Conservation (phyloP, 306 rosid genomes). For the Medicago ruthenica region DNA sequence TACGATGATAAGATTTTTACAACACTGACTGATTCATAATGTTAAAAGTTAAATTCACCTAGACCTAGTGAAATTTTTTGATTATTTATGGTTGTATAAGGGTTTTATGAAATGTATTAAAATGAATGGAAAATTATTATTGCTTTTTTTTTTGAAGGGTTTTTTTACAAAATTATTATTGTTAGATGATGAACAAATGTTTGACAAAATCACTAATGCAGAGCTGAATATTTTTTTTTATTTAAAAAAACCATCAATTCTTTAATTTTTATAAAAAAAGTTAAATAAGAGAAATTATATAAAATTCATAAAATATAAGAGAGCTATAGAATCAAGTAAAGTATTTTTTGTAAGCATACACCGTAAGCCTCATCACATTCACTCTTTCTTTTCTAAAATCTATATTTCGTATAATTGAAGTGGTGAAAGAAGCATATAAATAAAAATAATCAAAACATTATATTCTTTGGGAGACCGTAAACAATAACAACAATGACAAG, state of each 20-base stretch:
- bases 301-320: not conserved
- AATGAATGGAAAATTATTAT: too few species aligned
- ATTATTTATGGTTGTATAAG: too few species aligned
- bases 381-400: not conserved
- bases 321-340: slow-evolving; percentile 13
- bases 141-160: too few species aligned
- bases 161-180: too few species aligned
- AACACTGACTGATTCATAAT: too few species aligned
- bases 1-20: too few species aligned
- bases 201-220: too few species aligned
- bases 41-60: too few species aligned
- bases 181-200: too few species aligned
- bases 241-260: not conserved
- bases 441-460: not conserved
- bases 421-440: not conserved
- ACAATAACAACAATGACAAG: not conserved
- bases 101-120: too few species aligned
- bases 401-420: not conserved
- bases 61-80: too few species aligned
- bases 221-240: not conserved
- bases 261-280: not conserved
- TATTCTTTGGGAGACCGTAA: not conserved
- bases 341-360: not conserved
- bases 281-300: not conserved
- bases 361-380: not conserved